Evolutionary conservation across 148 eudicot species (phyloP).

Genomic region (Tetragonia tetragonoides): DNA sequence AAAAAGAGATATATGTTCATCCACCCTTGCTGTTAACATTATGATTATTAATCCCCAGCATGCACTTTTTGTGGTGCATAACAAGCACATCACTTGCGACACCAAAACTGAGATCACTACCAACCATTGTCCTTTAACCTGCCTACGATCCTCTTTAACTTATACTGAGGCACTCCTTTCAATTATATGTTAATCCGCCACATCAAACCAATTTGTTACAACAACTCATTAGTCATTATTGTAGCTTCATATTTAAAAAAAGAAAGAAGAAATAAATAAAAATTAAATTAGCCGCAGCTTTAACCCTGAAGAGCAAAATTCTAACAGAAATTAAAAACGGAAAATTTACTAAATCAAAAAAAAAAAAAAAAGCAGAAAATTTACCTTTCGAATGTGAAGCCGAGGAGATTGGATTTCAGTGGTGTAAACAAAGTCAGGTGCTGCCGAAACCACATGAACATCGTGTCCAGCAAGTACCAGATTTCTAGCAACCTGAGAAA

Average conservation of each 20-base stretch:
- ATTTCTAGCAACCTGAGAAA: slow-evolving; percentile 77
- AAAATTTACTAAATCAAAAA: slow-evolving; percentile 36
- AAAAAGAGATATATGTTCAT: background rate
- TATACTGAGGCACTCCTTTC: background rate
- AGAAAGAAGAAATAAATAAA: no score
- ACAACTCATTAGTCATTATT: background rate
- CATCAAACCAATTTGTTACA: slow-evolving; percentile 4
- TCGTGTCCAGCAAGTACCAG: slow-evolving; percentile 90
- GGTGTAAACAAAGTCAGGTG: slow-evolving; percentile 97
- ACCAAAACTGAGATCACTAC: background rate
- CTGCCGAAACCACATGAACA: slow-evolving; percentile 95
- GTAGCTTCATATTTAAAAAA: background rate
- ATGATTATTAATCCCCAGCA: no score
- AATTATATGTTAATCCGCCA: slow-evolving; percentile 1
- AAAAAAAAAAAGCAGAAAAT: slow-evolving; percentile 7
- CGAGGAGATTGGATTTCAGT: slow-evolving; percentile 85
- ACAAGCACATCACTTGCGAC: background rate
- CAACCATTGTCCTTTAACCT: background rate
- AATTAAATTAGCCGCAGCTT: background rate
- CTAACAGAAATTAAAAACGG: background rate
- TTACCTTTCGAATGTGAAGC: slow-evolving; percentile 90
- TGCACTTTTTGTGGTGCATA: background rate
- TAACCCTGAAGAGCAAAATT: background rate
- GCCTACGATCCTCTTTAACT: background rate
- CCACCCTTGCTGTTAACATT: background rate